Percentiles rank a stretch among this genome's conserved stretches.
Conservation (phyloP, 2,329 filamentous ascomycete species). For the Trichoderma guizhouense region DNA sequence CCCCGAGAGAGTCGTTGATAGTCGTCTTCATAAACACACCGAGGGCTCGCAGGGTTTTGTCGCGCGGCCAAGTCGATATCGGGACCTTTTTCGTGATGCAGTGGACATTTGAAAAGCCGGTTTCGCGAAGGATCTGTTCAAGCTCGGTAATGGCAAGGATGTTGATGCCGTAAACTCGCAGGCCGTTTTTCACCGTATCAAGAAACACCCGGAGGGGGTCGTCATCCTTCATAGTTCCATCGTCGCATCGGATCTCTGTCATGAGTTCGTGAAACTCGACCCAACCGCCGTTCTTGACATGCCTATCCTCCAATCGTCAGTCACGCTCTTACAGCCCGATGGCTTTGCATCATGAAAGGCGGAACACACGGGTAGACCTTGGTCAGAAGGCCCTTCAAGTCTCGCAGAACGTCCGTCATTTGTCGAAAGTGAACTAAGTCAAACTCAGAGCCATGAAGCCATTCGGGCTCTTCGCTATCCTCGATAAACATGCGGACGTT, state of each 20-base stretch:
- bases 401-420: conserved; percentile 49
- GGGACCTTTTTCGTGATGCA: conserved; percentile 43
- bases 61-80: conserved; percentile 44
- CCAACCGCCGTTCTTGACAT: conserved; percentile 48
- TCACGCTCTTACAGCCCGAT: too few species aligned
- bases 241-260: conserved; percentile 41
- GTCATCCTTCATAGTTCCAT: conserved; percentile 41
- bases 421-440: conserved; percentile 54
- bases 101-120: conserved; percentile 45
- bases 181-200: conserved; percentile 31
- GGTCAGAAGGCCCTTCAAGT: conserved; percentile 46
- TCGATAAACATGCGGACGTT: conserved; percentile 63
- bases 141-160: conserved; percentile 36
- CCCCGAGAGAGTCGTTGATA: conserved; percentile 41
- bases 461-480: conserved; percentile 56
- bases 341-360: background rate
- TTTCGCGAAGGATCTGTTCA: conserved; percentile 34
- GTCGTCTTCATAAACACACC: conserved; percentile 45
- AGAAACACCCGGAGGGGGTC: conserved; percentile 37
- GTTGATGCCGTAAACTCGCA: conserved; percentile 39
- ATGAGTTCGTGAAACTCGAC: conserved; percentile 49
- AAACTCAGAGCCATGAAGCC: conserved; percentile 51
- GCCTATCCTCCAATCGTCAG: conserved; percentile 27
- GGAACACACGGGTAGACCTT: conserved; percentile 34
- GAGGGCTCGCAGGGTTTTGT: conserved; percentile 39